These are phyloP conservation scores for Lentinula sp. DNA, from an alignment of 768 basidiomycete genomes.

Conservation along the genomic window DNA sequence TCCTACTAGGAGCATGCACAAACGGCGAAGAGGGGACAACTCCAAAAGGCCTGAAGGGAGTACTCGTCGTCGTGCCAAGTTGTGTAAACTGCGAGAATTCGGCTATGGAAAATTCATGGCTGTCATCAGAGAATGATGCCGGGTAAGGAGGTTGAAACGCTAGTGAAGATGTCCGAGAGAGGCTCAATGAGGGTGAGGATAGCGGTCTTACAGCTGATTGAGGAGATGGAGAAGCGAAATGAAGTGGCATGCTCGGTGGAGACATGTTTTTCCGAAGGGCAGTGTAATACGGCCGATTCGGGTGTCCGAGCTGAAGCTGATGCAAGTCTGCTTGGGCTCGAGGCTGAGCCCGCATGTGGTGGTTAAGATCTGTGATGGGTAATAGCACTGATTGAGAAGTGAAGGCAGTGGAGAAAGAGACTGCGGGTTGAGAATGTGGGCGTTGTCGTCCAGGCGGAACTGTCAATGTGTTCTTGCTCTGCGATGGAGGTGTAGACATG, in stretches of 20 bases:
- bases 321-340: neutral
- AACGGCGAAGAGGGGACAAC: neutral
- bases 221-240: neutral
- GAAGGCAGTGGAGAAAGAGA: neutral
- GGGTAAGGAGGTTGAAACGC: neutral
- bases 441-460: neutral
- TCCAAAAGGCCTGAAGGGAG: neutral
- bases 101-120: neutral
- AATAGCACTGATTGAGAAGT: neutral
- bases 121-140: neutral
- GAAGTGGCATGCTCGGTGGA: neutral
- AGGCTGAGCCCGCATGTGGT: neutral
- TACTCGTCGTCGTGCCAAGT: neutral
- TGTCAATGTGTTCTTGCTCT: neutral
- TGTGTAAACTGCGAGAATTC: neutral
- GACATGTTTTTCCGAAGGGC: conserved; percentile 3
- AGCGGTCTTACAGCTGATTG: neutral
- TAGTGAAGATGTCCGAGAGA: neutral
- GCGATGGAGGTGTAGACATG: neutral
- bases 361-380: neutral
- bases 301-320: neutral
- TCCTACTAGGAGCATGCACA: neutral
- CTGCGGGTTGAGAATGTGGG: neutral
- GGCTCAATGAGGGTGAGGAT: neutral
- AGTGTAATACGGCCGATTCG: conserved; percentile 2